Evolutionary conservation across 1,284 basidiomycete species (phyloP).

Genomic region (Pyrrhoderma noxium): DNA sequence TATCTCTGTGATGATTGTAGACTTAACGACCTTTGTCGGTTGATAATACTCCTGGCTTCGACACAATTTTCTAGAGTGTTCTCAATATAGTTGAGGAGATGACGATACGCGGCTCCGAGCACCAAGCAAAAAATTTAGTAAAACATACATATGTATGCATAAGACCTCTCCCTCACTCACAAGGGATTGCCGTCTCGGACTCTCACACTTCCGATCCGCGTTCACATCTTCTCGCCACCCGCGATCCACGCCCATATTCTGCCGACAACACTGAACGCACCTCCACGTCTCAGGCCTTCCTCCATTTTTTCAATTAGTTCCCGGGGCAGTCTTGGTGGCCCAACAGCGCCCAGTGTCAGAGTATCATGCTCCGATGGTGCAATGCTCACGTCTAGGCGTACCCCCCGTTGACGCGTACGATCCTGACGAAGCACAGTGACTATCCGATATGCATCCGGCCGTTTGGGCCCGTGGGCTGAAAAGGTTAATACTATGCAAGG

Average conservation of each 20-base stretch:
- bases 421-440: slow-evolving; percentile 13
- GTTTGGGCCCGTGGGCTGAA: not conserved
- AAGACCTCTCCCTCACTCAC: too few relatives aligned
- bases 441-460: not conserved
- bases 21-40: too few relatives aligned
- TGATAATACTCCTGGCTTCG: too few relatives aligned
- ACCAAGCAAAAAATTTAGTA: too few relatives aligned
- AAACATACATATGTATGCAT: too few relatives aligned
- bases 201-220: not conserved
- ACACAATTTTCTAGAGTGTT: too few relatives aligned
- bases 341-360: not conserved
- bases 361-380: not conserved
- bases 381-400: slow-evolving; percentile 10
- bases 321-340: not conserved
- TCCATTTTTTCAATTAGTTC: slow-evolving; percentile 14
- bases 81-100: too few relatives aligned
- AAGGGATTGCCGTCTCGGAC: too few relatives aligned
- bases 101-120: too few relatives aligned
- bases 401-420: slow-evolving; percentile 12
- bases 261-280: slow-evolving; percentile 13
- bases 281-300: slow-evolving; percentile 13
- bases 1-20: too few relatives aligned
- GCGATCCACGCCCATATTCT: slow-evolving; percentile 16
- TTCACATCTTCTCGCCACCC: not conserved
- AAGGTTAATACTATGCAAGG: slow-evolving; percentile 7